phyloP scores from a whole-genome alignment of 225 moss, liverwort and hornwort genomes.

The Pseudisothecium myosuroides region DNA sequence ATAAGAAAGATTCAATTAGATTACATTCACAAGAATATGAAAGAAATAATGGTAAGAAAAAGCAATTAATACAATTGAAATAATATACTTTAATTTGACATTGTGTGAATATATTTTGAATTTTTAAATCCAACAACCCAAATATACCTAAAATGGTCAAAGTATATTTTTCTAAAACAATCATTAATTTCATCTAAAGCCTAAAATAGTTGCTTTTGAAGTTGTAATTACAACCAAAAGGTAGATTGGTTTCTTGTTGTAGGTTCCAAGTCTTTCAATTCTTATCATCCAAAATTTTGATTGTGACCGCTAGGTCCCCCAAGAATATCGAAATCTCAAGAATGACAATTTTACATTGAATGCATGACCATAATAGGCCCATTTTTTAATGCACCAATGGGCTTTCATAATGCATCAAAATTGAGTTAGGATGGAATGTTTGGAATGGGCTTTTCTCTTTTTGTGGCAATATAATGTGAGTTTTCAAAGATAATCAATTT shows the following conservation, averaged over 20 bases:
- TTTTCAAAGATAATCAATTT: not conserved
- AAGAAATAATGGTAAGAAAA: not conserved
- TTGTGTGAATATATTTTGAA: too few species aligned
- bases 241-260: not conserved
- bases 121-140: not conserved
- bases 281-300: not conserved
- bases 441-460: too few species aligned
- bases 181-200: too few species aligned
- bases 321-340: not conserved
- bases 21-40: not conserved
- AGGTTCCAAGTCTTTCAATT: not conserved
- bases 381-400: too few species aligned
- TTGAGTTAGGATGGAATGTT: too few species aligned
- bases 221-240: not conserved
- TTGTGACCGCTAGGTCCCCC: not conserved
- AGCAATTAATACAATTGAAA: not conserved
- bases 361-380: too few species aligned
- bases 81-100: not conserved
- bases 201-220: too few species aligned
- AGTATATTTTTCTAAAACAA: not conserved
- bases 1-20: not conserved
- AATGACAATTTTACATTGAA: not conserved
- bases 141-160: not conserved
- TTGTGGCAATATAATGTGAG: too few species aligned
- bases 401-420: too few species aligned